phyloP scores from a whole-genome alignment of 345 rosid species.

The Populus euphratica region DNA sequence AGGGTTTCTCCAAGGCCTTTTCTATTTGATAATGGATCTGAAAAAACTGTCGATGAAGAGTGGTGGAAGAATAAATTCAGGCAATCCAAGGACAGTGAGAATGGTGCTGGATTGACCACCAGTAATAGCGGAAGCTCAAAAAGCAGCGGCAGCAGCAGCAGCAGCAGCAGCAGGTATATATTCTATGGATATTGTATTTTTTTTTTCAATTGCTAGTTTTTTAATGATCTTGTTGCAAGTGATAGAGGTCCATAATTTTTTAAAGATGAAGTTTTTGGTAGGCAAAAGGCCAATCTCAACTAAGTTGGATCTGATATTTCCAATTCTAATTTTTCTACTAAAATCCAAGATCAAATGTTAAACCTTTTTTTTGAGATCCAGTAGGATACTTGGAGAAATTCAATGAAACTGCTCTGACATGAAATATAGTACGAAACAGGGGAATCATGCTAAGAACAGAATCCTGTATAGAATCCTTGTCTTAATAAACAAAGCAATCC shows the following conservation, averaged over 20 bases:
- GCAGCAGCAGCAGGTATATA: constrained; percentile 46
- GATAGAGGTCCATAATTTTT: background rate
- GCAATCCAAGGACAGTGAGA: constrained; percentile 37
- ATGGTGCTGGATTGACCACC: constrained; percentile 27
- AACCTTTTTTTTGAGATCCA: background rate
- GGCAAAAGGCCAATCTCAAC: background rate
- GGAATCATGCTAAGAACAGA: background rate
- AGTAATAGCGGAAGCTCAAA: constrained; percentile 35
- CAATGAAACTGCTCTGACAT: background rate
- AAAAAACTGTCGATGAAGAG: constrained; percentile 42
- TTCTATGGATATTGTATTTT: background rate
- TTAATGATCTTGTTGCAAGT: background rate
- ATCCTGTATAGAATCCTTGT: background rate
- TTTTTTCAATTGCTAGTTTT: background rate
- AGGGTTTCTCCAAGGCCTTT: constrained; percentile 51
- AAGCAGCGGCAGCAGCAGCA: constrained; percentile 41
- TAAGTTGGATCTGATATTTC: background rate
- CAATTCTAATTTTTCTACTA: background rate
- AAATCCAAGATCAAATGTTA: background rate
- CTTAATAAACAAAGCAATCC: background rate
- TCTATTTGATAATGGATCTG: constrained; percentile 32
- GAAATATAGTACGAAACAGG: background rate
- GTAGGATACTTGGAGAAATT: background rate
- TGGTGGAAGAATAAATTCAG: constrained; percentile 63
- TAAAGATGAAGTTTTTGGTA: background rate